Conservation (phyloP, 805 yeast species). For the Barnettozyma pratensis region DNA sequence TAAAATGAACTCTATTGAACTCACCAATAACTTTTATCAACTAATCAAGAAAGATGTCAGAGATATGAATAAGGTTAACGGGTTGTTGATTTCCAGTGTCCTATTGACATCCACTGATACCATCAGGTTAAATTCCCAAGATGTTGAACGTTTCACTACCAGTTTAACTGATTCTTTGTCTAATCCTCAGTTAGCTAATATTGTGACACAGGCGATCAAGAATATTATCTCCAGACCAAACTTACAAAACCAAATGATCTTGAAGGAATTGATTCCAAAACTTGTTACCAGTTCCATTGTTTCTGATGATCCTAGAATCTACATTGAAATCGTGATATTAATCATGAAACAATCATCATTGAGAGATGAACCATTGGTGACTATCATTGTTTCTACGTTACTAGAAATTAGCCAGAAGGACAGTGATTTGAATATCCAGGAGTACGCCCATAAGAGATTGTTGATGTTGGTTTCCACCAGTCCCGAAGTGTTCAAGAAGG, state of each 20-base stretch:
- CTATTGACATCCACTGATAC: conserved; percentile 36
- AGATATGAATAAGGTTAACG: conserved; percentile 27
- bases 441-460: conserved; percentile 43
- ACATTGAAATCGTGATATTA: conserved; percentile 27
- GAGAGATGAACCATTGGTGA: conserved; percentile 19
- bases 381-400: conserved; percentile 35
- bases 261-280: conserved; percentile 42
- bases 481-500: conserved; percentile 44
- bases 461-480: conserved; percentile 40
- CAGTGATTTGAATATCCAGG: background rate
- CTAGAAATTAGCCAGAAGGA: conserved; percentile 20
- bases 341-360: conserved; percentile 11
- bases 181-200: conserved; percentile 30
- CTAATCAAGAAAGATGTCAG: conserved; percentile 29
- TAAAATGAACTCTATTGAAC: conserved; percentile 23
- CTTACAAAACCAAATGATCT: conserved; percentile 30
- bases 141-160: conserved; percentile 32
- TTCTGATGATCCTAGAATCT: conserved; percentile 25
- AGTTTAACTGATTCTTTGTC: conserved; percentile 32
- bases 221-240: conserved; percentile 38
- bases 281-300: conserved; percentile 29
- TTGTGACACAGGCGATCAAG: conserved; percentile 58
- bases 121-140: conserved; percentile 29
- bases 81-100: conserved; percentile 40
- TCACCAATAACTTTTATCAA: conserved; percentile 33